phyloP scores from a whole-genome alignment of 2,329 filamentous ascomycete genomes.

The Microdochium trichocladiopsis region DNA sequence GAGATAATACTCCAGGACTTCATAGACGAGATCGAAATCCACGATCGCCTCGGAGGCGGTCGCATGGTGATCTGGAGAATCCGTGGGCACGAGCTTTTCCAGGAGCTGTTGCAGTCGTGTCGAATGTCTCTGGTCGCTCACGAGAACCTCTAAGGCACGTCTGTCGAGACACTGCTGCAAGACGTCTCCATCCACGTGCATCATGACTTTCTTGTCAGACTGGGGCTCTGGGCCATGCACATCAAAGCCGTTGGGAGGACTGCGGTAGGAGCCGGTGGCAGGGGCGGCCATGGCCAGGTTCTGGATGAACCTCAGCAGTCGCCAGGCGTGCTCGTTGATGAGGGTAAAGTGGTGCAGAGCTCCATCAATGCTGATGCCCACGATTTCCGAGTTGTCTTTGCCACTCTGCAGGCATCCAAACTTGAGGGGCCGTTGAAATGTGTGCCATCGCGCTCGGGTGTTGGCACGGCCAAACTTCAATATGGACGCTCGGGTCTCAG shows the following conservation, averaged over 20 bases:
- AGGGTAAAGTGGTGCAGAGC: conserved; percentile 63
- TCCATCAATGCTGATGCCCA: conserved; percentile 65
- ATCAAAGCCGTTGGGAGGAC: conserved; percentile 10
- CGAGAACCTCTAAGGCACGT: conserved; percentile 34
- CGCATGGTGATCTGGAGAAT: background rate
- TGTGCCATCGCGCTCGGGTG: conserved; percentile 45
- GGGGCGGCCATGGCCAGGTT: conserved; percentile 50
- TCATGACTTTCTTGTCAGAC: conserved; percentile 32
- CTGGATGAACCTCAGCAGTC: conserved; percentile 66
- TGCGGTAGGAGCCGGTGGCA: conserved; percentile 41
- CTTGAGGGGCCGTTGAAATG: conserved; percentile 21
- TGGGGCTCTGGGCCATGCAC: conserved; percentile 28
- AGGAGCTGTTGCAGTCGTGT: background rate
- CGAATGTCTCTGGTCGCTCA: conserved; percentile 9
- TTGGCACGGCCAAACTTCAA: conserved; percentile 45
- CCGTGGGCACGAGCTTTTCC: background rate
- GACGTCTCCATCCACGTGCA: conserved; percentile 64
- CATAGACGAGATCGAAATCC: background rate
- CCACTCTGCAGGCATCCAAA: conserved; percentile 37
- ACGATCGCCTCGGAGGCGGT: background rate
- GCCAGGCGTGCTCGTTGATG: conserved; percentile 55
- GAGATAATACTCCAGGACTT: background rate
- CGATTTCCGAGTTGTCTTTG: conserved; percentile 39
- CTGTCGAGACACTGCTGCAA: conserved; percentile 45
- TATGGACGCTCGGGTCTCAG: conserved; percentile 47